A percentile compares a stretch with the other conserved stretches of the same genome.
Conservation (phyloP, 371 early-diverging fungal species). For the Encephalitozoon hellem region DNA sequence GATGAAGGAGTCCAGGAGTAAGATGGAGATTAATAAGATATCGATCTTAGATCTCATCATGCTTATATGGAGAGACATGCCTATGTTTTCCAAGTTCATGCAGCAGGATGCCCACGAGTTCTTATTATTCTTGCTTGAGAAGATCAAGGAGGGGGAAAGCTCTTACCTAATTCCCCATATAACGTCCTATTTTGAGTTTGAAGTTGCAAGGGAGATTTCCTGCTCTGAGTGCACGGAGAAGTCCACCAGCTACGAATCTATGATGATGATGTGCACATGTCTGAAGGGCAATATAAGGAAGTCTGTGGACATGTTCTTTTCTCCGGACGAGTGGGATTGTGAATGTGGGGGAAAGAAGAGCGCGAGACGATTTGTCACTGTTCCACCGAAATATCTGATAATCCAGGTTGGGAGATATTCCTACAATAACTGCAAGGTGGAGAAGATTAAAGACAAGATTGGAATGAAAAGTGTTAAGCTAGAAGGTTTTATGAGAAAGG, state of each 20-base stretch:
- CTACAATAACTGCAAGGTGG: background rate
- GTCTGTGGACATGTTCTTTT: slow-evolving; percentile 23
- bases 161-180: slow-evolving; percentile 29
- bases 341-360: slow-evolving; percentile 11
- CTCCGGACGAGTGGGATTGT: background rate
- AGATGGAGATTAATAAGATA: background rate
- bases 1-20: background rate
- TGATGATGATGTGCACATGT: background rate
- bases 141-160: slow-evolving; percentile 37
- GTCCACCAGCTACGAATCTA: background rate
- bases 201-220: background rate
- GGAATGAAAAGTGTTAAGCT: slow-evolving; percentile 12
- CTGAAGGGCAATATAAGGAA: slow-evolving; percentile 18
- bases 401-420: slow-evolving; percentile 2
- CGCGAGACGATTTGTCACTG: background rate
- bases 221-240: slow-evolving; percentile 23
- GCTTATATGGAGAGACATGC: slow-evolving; percentile 30
- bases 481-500: background rate
- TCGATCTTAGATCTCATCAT: slow-evolving; percentile 17
- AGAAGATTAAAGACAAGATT: slow-evolving; percentile 2
- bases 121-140: slow-evolving; percentile 22
- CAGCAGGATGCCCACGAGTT: slow-evolving; percentile 60
- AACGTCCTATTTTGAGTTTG: slow-evolving; percentile 22
- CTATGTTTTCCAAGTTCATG: slow-evolving; percentile 34
- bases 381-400: slow-evolving; percentile 14